Evolutionary conservation across 441 rosid species (phyloP), one percentile per base, ranked within the genome.

Genomic region (Arabidopsis hybrid): DNA sequence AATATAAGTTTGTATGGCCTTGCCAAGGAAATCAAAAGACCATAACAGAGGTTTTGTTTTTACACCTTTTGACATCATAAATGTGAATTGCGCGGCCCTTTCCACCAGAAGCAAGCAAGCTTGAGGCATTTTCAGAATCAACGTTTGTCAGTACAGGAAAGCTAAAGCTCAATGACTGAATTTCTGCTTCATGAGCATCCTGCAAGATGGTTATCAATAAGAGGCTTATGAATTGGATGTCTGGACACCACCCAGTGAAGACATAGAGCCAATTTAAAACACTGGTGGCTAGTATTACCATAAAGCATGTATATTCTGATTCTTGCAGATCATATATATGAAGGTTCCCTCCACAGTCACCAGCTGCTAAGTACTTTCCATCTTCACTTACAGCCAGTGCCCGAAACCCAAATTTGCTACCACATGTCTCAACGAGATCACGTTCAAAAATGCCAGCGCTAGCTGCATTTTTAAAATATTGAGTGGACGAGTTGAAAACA

Each of bases 331-430:
- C 84, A 83, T 85, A 92, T 59, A 90, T 89, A 76, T 92, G 97
- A 76, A 92, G 86, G 82, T 90, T 92, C 70, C 98, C 98, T 73
- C 85, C 87, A 78, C 81, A 83, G 81, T 91, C 98, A 73, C 98
- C 95, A 71, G 91, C 90, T 67, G 92, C 97, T 65, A 93, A 78
- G 82, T 88, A 91, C 82, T 85, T 83, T 71, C 92, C 98, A 79
- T 91, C 97, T 72, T 86, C 82, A 69, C 95, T 88, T 73, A 85
- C 85, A 55, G 93, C 93, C 76, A 91, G 79, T 60, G 95, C 88
- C 62, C 93, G 88, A 72, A 91, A 85, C 56, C 93, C 95, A 70
- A 76, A 87, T 80, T 77, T 82, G 75, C 80, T 81, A 69, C 81
- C 76, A 72, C 77, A 78, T 60, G 88, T 80, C 77, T 85, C 93